Evolutionary conservation across 1,139 yeast species (phyloP).

Genomic region (Suhomyces bokatorum): DNA sequence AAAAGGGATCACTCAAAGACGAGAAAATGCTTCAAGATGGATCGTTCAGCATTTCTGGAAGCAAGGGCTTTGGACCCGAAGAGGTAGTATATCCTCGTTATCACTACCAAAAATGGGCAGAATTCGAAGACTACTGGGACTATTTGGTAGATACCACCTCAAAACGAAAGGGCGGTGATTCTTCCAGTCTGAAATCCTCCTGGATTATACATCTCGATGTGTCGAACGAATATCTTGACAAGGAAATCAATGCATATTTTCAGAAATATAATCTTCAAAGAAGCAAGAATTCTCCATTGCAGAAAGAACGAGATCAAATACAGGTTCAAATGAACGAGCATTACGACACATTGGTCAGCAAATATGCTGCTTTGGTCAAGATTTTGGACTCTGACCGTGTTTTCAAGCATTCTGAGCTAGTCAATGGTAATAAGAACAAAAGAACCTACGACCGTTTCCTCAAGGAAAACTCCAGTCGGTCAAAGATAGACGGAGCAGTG

Average conservation of each 20-base stretch:
- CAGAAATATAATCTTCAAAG: constrained; percentile 20
- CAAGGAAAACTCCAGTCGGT: not conserved
- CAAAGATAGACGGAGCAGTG: constrained; percentile 18
- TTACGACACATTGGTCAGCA: constrained; percentile 22
- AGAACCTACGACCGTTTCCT: not conserved
- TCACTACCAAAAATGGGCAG: constrained; percentile 30
- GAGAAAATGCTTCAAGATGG: constrained; percentile 27
- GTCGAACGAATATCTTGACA: constrained; percentile 20
- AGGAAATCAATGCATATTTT: constrained; percentile 17
- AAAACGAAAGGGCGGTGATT: not conserved
- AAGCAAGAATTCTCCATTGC: constrained; percentile 17
- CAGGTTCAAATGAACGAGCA: constrained; percentile 29
- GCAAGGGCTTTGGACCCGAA: constrained; percentile 30
- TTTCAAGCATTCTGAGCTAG: constrained; percentile 39
- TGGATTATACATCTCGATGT: constrained; percentile 31
- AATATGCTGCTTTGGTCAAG: constrained; percentile 19
- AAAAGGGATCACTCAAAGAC: constrained; percentile 12
- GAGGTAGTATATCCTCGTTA: constrained; percentile 32
- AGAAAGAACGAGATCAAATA: constrained; percentile 18
- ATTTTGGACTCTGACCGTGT: constrained; percentile 23
- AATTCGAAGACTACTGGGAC: constrained; percentile 43
- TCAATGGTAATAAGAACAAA: constrained; percentile 17
- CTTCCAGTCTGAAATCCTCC: not conserved
- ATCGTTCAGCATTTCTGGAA: constrained; percentile 28
- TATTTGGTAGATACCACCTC: constrained; percentile 15